Evolutionary conservation across 352 stramenopile genomes (phyloP), one percentile per base, ranked within the genome.

Genomic region (Globisporangium ultimum): DNA sequence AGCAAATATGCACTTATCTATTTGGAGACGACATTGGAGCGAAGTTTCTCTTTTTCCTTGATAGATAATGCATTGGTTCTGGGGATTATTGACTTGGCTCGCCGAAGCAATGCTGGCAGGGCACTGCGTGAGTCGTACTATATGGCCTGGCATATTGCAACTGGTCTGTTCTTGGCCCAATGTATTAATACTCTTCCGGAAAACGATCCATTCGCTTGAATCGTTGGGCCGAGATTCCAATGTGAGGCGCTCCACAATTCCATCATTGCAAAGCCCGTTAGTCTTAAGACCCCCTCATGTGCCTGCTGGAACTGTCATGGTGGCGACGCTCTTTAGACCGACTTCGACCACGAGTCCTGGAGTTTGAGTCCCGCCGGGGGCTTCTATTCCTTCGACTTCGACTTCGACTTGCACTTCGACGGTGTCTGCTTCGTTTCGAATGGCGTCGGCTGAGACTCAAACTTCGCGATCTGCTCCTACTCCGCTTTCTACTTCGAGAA

Each of bases 131-230:
- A 36, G 8, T 10, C 28, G 28, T 5, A 11, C 3, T 36, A 10
- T 36, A 6, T 10, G 7, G 8, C 9, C 28, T 36, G 28, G 8
- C 8, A 10, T 36, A 5, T 5, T 10, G 28, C 28, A 36, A 36
- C 28, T 36, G 3, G 4, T 36, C 9, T n/a, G 3, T 38, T 15
- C 11, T 22, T 54, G 24, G 15, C 28, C 24, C 36, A 22, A 34
- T 48, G 52, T 58, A 58, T 58, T 58, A 58, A 49, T 58, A 58
- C 40, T 58, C 40, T 58, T 49, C 15, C 14, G 9, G 28, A 49
- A 58, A 58, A 58, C 22, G 28, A 55, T 53, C 48, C 15, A 59
- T 21, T 45, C 40, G 13, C 13, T n/a, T 5, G 40, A n/a, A 8
- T 45, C 40, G 12, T 45, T 45, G 12, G 13, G 7, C 12, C 12